These are phyloP conservation scores for Camelina hispida DNA, from an alignment of 345 rosid species.

Conservation along the genomic window DNA sequence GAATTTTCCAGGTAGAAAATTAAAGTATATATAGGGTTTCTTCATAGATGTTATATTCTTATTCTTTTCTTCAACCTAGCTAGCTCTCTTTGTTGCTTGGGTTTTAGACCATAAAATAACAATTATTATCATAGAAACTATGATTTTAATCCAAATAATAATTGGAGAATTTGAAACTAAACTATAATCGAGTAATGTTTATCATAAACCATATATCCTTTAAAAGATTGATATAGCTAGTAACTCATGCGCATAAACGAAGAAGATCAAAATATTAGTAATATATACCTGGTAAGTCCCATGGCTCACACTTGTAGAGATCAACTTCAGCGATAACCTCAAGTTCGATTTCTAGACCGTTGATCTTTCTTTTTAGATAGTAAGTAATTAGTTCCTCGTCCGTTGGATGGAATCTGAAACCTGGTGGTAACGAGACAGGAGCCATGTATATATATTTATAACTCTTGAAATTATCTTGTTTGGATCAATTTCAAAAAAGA, in stretches of 20 bases:
- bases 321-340: constrained; percentile 83
- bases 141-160: constrained; percentile 20
- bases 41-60: constrained; percentile 43
- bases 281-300: constrained; percentile 79
- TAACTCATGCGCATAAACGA: not conserved
- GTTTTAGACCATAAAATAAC: constrained; percentile 7
- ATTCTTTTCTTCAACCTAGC: constrained; percentile 43
- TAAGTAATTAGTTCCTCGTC: constrained; percentile 79
- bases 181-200: not conserved
- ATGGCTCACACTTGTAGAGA: constrained; percentile 85
- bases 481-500: constrained; percentile 16
- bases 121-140: not conserved
- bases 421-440: constrained; percentile 80
- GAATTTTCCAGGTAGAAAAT: constrained; percentile 9
- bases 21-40: constrained; percentile 47
- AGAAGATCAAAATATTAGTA: not conserved
- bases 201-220: not conserved
- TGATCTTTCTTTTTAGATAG: constrained; percentile 74
- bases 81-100: constrained; percentile 18
- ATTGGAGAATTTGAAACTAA: not conserved
- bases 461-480: not conserved
- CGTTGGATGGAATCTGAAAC: constrained; percentile 84
- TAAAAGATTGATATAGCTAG: not conserved
- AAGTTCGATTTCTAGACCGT: constrained; percentile 65
- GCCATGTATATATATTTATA: constrained; percentile 50